Conservation (phyloP, 331 rosid species). For the Pyrus hybrid region DNA sequence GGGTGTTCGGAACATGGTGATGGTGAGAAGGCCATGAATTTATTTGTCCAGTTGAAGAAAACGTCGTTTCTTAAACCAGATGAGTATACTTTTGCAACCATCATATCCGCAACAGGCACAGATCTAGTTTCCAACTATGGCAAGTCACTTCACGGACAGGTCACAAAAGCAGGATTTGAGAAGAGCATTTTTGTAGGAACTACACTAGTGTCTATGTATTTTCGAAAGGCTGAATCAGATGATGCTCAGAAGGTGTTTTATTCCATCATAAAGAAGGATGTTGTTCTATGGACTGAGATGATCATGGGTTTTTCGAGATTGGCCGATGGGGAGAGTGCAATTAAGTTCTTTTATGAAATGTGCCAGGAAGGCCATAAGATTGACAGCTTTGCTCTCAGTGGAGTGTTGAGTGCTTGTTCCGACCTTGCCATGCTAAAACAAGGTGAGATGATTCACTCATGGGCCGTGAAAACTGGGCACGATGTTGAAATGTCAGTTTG, state of each 20-base stretch:
- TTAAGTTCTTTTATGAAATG: constrained; percentile 54
- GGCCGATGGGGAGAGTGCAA: constrained; percentile 41
- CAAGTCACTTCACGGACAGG: constrained; percentile 64
- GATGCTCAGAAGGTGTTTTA: constrained; percentile 45
- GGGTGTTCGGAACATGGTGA: constrained; percentile 61
- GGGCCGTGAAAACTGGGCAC: constrained; percentile 58
- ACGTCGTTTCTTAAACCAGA: constrained; percentile 44
- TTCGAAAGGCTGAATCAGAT: constrained; percentile 50
- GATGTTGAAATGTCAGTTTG: constrained; percentile 55
- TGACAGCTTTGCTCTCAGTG: constrained; percentile 66
- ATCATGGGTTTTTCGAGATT: constrained; percentile 57
- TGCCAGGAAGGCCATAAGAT: constrained; percentile 33
- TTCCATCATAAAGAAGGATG: constrained; percentile 52
- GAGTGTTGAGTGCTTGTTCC: constrained; percentile 64
- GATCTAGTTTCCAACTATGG: constrained; percentile 34
- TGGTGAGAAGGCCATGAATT: constrained; percentile 43
- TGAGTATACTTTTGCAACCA: constrained; percentile 61
- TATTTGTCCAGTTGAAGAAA: constrained; percentile 41
- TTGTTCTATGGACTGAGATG: constrained; percentile 87
- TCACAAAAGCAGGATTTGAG: constrained; percentile 52
- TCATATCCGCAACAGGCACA: constrained; percentile 41
- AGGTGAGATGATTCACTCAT: constrained; percentile 76
- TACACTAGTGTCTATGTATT: constrained; percentile 69
- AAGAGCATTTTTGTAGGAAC: constrained; percentile 59
- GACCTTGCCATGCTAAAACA: constrained; percentile 62